Percentiles rank a stretch among this genome's conserved stretches.
These are phyloP conservation scores for Euphorbia schlechtendalii DNA, from an alignment of 441 rosid genomes.

Conservation along the genomic window DNA sequence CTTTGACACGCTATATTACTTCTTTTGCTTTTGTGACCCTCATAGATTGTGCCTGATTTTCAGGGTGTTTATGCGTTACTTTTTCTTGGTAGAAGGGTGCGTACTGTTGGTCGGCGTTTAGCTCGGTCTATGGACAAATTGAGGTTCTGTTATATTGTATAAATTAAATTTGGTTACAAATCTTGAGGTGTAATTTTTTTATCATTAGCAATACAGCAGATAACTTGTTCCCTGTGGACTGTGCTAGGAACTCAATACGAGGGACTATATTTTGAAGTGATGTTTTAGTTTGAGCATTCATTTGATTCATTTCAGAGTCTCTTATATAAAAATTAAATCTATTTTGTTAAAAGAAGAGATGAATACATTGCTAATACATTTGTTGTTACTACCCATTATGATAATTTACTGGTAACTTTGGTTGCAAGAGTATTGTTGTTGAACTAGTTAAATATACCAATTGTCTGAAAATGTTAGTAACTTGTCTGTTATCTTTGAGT, in stretches of 20 bases:
- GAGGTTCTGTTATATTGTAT: conserved; percentile 43
- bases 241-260: neutral
- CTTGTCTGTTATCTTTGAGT: neutral
- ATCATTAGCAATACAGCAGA: no score
- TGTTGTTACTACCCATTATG: neutral
- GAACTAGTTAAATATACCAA: neutral
- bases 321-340: neutral
- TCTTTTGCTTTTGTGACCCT: conserved; percentile 13
- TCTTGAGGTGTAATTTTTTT: conserved; percentile 7
- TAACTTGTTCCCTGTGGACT: neutral
- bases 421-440: neutral
- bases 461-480: neutral
- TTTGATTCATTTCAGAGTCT: neutral
- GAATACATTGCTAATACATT: neutral
- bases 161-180: neutral
- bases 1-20: conserved; percentile 8
- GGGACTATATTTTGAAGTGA: neutral
- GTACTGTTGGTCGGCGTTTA: conserved; percentile 77
- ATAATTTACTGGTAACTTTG: conserved; percentile 2
- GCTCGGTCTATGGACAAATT: conserved; percentile 89
- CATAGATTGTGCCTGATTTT: conserved; percentile 18
- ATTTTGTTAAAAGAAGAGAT: neutral
- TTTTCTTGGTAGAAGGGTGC: conserved; percentile 89
- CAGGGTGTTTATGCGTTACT: conserved; percentile 95
- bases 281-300: neutral